These are phyloP conservation scores for Suillus variegatus DNA, from an alignment of 768 basidiomycete species.

Conservation along the genomic window DNA sequence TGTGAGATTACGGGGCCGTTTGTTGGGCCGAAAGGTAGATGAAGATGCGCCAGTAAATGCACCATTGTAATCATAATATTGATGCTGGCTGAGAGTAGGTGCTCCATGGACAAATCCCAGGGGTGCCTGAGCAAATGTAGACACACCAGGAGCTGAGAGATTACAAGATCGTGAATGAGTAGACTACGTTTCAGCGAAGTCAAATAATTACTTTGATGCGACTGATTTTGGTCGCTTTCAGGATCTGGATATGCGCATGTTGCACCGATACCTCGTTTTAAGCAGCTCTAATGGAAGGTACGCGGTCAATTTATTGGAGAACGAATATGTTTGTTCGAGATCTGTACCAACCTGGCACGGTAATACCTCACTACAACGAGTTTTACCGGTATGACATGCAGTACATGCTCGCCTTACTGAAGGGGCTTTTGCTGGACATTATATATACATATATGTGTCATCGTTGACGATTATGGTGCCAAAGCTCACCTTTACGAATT, in stretches of 20 bases:
- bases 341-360: constrained; percentile 67
- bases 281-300: constrained; percentile 57
- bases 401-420: constrained; percentile 80
- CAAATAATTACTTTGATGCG: constrained; percentile 27
- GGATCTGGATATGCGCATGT: constrained; percentile 80
- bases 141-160: constrained; percentile 33
- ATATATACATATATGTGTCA: constrained; percentile 10
- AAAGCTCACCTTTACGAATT: constrained; percentile 61
- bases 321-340: constrained; percentile 1
- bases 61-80: constrained; percentile 78
- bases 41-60: constrained; percentile 68
- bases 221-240: constrained; percentile 49
- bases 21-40: constrained; percentile 77
- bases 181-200: constrained; percentile 11
- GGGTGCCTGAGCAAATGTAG: constrained; percentile 39
- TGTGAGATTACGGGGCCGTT: constrained; percentile 77
- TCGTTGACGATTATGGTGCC: constrained; percentile 12
- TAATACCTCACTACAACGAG: constrained; percentile 77
- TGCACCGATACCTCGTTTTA: constrained; percentile 75
- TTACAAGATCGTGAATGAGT: constrained; percentile 13
- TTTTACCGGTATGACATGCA: constrained; percentile 83
- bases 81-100: constrained; percentile 56
- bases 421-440: constrained; percentile 67
- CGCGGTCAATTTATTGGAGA: neutral
- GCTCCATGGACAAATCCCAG: constrained; percentile 39